Percentiles rank a stretch among this genome's conserved stretches.
phyloP scores from a whole-genome alignment of 2,329 filamentous ascomycete genomes.

The Chaetomium globosum region DNA sequence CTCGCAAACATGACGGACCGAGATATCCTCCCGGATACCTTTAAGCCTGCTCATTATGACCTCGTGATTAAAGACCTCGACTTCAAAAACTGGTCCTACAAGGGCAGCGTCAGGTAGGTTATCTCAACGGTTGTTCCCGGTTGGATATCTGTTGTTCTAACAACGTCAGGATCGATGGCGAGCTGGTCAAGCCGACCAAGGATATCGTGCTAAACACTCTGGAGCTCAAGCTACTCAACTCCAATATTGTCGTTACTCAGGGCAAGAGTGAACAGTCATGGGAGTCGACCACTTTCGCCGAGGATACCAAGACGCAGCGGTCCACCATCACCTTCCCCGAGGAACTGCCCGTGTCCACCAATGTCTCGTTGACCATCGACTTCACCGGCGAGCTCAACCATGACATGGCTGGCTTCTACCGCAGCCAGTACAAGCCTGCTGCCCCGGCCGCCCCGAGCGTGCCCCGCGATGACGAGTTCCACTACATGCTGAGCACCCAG shows the following conservation, averaged over 20 bases:
- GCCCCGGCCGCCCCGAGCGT: slow-evolving; percentile 74
- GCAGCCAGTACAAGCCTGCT: slow-evolving; percentile 77
- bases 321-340: slow-evolving; percentile 74
- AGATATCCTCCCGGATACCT: slow-evolving; percentile 63
- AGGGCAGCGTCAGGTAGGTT: slow-evolving; percentile 70
- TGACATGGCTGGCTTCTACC: slow-evolving; percentile 97
- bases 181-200: slow-evolving; percentile 70
- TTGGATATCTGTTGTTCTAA: background rate
- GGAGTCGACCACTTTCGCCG: slow-evolving; percentile 69
- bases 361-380: slow-evolving; percentile 60
- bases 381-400: slow-evolving; percentile 84
- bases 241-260: slow-evolving; percentile 62
- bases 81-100: slow-evolving; percentile 73
- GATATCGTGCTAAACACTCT: slow-evolving; percentile 83
- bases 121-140: background rate
- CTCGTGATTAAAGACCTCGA: slow-evolving; percentile 81
- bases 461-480: slow-evolving; percentile 68
- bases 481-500: slow-evolving; percentile 89
- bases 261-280: slow-evolving; percentile 59
- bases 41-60: slow-evolving; percentile 84
- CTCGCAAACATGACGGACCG: slow-evolving; percentile 56
- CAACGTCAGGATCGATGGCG: slow-evolving; percentile 66
- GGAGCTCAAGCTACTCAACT: slow-evolving; percentile 73
- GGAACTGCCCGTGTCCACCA: slow-evolving; percentile 67
- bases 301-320: slow-evolving; percentile 82